Percentiles rank a stretch among this genome's conserved stretches.
Conservation (phyloP, 345 rosid genomes). For the Murraya paniculata region DNA sequence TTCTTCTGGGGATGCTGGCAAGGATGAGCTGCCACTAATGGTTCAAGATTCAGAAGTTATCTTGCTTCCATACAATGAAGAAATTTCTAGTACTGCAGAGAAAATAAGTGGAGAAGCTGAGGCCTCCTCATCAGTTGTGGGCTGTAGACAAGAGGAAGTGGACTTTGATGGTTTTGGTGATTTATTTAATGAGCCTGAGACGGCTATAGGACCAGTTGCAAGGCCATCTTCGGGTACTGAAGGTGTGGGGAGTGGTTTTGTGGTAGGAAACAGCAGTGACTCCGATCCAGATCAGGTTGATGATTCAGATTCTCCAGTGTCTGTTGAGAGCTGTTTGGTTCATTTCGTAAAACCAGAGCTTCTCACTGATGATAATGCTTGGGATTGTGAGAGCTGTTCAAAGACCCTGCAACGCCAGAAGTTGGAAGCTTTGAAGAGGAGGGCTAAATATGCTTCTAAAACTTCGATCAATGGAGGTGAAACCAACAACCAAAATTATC, state of each 20-base stretch:
- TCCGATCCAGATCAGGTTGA: slow-evolving; percentile 97
- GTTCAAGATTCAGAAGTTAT: slow-evolving; percentile 68
- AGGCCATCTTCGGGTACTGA: slow-evolving; percentile 61
- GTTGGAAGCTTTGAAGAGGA: slow-evolving; percentile 42
- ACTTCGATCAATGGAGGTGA: slow-evolving; percentile 27
- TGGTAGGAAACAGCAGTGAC: slow-evolving; percentile 58
- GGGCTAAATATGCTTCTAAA: slow-evolving; percentile 24
- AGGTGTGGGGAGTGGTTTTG: slow-evolving; percentile 46
- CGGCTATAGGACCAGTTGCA: slow-evolving; percentile 43
- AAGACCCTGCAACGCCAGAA: slow-evolving; percentile 41
- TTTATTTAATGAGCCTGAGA: slow-evolving; percentile 87
- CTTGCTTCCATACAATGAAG: slow-evolving; percentile 76
- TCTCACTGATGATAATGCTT: slow-evolving; percentile 87
- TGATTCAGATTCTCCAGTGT: slow-evolving; percentile 77
- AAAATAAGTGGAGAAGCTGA: slow-evolving; percentile 40
- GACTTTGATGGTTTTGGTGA: slow-evolving; percentile 86
- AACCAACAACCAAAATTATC: slow-evolving; percentile 19
- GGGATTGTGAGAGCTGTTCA: slow-evolving; percentile 92
- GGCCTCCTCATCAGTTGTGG: slow-evolving; percentile 49
- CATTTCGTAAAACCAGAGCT: slow-evolving; percentile 82
- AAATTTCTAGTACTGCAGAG: slow-evolving; percentile 29
- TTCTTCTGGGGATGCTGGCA: slow-evolving; percentile 60
- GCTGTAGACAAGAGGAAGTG: slow-evolving; percentile 47
- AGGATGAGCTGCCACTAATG: slow-evolving; percentile 62
- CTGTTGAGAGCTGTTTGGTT: slow-evolving; percentile 87